phyloP scores from a whole-genome alignment of 2,329 filamentous ascomycete genomes.

The Apiospora malaysiana region DNA sequence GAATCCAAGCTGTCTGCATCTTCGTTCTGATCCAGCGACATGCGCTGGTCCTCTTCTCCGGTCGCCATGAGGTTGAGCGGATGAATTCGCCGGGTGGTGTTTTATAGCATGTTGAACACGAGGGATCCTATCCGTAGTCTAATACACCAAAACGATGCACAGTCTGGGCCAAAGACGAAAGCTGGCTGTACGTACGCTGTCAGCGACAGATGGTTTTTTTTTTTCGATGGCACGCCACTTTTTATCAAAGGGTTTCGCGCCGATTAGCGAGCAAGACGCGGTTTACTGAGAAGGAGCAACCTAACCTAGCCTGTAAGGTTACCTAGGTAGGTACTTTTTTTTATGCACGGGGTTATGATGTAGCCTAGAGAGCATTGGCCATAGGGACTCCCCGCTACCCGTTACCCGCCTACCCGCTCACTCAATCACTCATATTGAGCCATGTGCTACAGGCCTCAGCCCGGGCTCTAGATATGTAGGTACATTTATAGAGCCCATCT shows the following conservation, averaged over 20 bases:
- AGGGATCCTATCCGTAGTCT: not conserved
- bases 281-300: not conserved
- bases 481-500: too few species aligned
- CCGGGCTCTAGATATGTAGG: not conserved
- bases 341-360: slow-evolving; percentile 2
- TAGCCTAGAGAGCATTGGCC: not conserved
- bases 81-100: not conserved
- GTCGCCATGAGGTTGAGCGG: slow-evolving; percentile 29
- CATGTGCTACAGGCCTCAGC: not conserved
- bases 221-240: slow-evolving; percentile 3
- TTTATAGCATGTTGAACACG: slow-evolving; percentile 3
- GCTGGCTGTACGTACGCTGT: not conserved
- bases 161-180: not conserved
- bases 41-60: not conserved
- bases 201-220: not conserved
- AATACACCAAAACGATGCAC: not conserved
- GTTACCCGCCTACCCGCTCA: not conserved
- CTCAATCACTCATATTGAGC: not conserved
- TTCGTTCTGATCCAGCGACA: slow-evolving; percentile 9
- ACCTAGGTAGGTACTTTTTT: not conserved
- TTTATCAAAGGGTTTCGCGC: slow-evolving; percentile 16
- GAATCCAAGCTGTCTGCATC: slow-evolving; percentile 32
- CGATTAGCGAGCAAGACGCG: slow-evolving; percentile 10
- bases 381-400: not conserved
- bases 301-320: too few species aligned